Evolutionary conservation across 305 asterid species (phyloP), one percentile per base, ranked within the genome.

Genomic region (Solanum chacoense): DNA sequence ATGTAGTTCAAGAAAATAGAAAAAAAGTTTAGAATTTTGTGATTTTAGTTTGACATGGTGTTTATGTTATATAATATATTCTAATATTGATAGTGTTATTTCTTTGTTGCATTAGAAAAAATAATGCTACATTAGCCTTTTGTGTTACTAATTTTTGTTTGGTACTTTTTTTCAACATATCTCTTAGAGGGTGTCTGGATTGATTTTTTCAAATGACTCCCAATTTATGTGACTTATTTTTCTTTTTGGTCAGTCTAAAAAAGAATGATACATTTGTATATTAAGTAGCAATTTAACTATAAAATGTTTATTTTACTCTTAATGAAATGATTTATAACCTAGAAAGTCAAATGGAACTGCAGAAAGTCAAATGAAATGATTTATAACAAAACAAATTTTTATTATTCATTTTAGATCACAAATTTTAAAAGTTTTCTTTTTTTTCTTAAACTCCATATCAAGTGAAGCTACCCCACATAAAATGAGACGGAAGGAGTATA

Each of bases 371-470:
- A 38, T 38, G 1, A 38, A 38, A 38, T 38, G 5, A 38, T 10
- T 38, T 38, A 10, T 0, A 0, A 11, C 0, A 0, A n/a, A n/a
- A 38, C 1, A 11, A 38, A 10, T 38, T 38, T 38, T 11, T 38
- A 38, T 38, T 10, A 38, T 10, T 38, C 13, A 38, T 38, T 38
- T 38, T 35, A 5, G 3, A 38, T 11, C 1, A 38, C 13, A 38
- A 38, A 11, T 38, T 38, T 38, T 38, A 38, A 38, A 38, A 38
- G 0, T 0, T 38, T 38, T 10, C 1, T 0, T 38, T 38, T 3
- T 1, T 11, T 3, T 38, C 1, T 38, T 38, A 11, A 38, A 38
- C 0, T 10, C 0, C 4, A 1, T 11, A 10, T 11, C 1, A 0
- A 38, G 1, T 38, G 1, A 38, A 38, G 1, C 38, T 38, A 38